Conservation (phyloP, 192 early-diverging fungal species). For the Backusella tuberculispora region DNA sequence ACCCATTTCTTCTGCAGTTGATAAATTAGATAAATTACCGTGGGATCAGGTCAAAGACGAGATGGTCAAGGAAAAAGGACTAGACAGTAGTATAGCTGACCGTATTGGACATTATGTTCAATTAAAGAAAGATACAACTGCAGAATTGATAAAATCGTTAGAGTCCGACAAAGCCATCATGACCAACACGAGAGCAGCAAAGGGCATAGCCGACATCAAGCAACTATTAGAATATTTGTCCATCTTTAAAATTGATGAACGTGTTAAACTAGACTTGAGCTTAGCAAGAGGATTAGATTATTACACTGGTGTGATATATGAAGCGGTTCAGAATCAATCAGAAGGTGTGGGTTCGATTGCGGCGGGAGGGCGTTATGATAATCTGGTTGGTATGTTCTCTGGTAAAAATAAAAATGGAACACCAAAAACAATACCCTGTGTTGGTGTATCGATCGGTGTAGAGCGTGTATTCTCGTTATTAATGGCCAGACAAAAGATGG, state of each 20-base stretch:
- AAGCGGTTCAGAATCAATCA: constrained; percentile 74
- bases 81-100: constrained; percentile 78
- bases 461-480: constrained; percentile 93
- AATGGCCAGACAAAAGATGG: constrained; percentile 59
- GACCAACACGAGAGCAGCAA: constrained; percentile 67
- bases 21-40: constrained; percentile 96
- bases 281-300: constrained; percentile 96
- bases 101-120: constrained; percentile 88
- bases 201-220: constrained; percentile 85
- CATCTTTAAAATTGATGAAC: constrained; percentile 69
- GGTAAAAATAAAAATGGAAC: constrained; percentile 62
- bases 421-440: constrained; percentile 85
- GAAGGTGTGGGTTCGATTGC: constrained; percentile 94
- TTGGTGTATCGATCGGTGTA: constrained; percentile 92
- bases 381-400: constrained; percentile 95
- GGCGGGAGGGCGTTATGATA: constrained; percentile 95
- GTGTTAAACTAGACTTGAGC: constrained; percentile 80
- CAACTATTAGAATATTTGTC: constrained; percentile 83
- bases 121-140: constrained; percentile 64
- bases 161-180: constrained; percentile 64
- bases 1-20: constrained; percentile 94
- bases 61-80: constrained; percentile 93
- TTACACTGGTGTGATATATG: constrained; percentile 98
- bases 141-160: constrained; percentile 75
- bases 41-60: constrained; percentile 94